These are phyloP conservation scores for Sambucus nigra DNA, from an alignment of 129 eudicot species.

Conservation along the genomic window DNA sequence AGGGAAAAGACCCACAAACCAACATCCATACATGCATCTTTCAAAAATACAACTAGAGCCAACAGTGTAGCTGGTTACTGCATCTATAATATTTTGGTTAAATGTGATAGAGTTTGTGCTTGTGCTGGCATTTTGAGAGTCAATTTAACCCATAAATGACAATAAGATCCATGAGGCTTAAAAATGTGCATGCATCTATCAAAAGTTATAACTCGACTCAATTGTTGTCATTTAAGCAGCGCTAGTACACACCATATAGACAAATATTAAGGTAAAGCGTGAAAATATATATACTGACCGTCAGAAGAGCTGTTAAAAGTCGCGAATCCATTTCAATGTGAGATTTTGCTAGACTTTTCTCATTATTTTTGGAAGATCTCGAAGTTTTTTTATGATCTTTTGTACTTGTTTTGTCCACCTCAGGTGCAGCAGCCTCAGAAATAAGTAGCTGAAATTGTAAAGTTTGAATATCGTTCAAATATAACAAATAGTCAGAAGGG, in stretches of 20 bases:
- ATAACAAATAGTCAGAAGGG: not conserved
- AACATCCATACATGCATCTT: no score
- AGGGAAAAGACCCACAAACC: not conserved
- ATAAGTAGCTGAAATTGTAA: conserved; percentile 56
- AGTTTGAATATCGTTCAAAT: not conserved
- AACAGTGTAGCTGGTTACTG: no score
- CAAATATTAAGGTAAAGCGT: not conserved
- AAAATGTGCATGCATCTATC: not conserved
- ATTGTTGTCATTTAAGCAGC: not conserved
- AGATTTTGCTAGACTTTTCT: conserved; percentile 34
- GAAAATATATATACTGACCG: conserved; percentile 45
- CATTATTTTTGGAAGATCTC: conserved; percentile 32
- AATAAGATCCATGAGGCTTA: not conserved
- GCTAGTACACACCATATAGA: not conserved
- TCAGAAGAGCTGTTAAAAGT: conserved; percentile 65
- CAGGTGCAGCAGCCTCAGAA: conserved; percentile 43
- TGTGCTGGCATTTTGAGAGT: no score
- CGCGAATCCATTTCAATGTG: conserved; percentile 99
- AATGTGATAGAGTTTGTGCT: no score
- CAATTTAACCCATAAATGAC: not conserved
- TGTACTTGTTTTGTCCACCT: conserved; percentile 26
- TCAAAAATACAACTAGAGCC: no score
- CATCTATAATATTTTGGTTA: no score
- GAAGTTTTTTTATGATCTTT: conserved; percentile 28
- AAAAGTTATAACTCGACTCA: not conserved